A percentile compares a stretch with the other conserved stretches of the same genome.
Evolutionary conservation across 2,329 filamentous ascomycete species (phyloP).

Genomic region (Colletotrichum camelliae): DNA sequence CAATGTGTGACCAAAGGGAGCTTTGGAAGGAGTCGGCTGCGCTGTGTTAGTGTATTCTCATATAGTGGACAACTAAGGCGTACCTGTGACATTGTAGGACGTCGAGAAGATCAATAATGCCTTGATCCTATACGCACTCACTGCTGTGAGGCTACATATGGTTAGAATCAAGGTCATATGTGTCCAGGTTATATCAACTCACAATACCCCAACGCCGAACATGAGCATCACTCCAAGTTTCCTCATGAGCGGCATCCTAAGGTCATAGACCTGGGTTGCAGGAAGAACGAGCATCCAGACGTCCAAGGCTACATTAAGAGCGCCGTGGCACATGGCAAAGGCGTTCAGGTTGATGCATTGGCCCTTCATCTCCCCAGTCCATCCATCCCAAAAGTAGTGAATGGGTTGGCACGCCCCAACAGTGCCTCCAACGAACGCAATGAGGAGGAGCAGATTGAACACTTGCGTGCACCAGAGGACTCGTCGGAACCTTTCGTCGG

Average conservation of each 20-base stretch:
- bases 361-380: constrained; percentile 33
- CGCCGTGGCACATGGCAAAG: constrained; percentile 44
- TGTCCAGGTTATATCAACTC: neutral
- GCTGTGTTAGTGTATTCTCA: neutral
- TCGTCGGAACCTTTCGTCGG: constrained; percentile 27
- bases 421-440: constrained; percentile 36
- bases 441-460: neutral
- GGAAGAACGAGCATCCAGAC: constrained; percentile 47
- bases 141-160: neutral
- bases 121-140: constrained; percentile 12
- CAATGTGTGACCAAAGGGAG: constrained; percentile 1
- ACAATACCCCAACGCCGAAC: constrained; percentile 36
- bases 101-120: neutral
- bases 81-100: constrained; percentile 14
- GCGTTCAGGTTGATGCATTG: constrained; percentile 40
- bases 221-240: constrained; percentile 41
- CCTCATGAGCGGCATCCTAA: constrained; percentile 37
- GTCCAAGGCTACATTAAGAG: constrained; percentile 49
- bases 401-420: constrained; percentile 47
- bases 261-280: constrained; percentile 36
- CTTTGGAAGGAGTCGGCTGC: neutral
- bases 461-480: constrained; percentile 25
- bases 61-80: neutral
- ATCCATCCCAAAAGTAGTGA: constrained; percentile 45
- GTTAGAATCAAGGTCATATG: too few relatives aligned